Percentiles rank a stretch among this genome's conserved stretches.
Evolutionary conservation across 805 yeast genomes (phyloP).

Genomic region (Candida anglica): DNA sequence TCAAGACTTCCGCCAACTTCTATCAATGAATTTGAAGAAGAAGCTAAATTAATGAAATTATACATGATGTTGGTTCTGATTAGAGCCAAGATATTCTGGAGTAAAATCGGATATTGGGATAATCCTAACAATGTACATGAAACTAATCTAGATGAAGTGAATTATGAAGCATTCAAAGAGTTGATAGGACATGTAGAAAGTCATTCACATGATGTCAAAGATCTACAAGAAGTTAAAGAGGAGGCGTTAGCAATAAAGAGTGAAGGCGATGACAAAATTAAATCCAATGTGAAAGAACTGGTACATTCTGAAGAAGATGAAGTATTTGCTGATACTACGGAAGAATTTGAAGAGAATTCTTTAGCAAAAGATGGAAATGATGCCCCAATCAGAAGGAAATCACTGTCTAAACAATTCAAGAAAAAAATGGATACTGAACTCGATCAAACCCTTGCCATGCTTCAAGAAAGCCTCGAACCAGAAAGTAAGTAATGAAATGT

Average conservation of each 20-base stretch:
- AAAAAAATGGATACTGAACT: conserved; percentile 29
- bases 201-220: neutral
- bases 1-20: neutral
- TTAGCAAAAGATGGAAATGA: neutral
- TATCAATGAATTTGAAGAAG: conserved; percentile 20
- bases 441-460: conserved; percentile 35
- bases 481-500: neutral
- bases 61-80: conserved; percentile 55
- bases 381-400: conserved; percentile 17
- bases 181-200: conserved; percentile 5
- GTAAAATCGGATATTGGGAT: conserved; percentile 80
- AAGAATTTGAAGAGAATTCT: conserved; percentile 4
- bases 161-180: conserved; percentile 14
- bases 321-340: conserved; percentile 17
- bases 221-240: neutral
- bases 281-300: conserved; percentile 1
- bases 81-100: conserved; percentile 76
- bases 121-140: conserved; percentile 32
- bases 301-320: conserved; percentile 7
- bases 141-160: conserved; percentile 21
- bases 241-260: neutral
- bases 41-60: conserved; percentile 33
- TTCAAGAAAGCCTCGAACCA: conserved; percentile 32
- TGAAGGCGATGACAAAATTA: conserved; percentile 1
- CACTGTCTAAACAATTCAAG: conserved; percentile 32